Evolutionary conservation across 768 basidiomycete genomes (phyloP).

Genomic region (Xanthoconium purpureum): DNA sequence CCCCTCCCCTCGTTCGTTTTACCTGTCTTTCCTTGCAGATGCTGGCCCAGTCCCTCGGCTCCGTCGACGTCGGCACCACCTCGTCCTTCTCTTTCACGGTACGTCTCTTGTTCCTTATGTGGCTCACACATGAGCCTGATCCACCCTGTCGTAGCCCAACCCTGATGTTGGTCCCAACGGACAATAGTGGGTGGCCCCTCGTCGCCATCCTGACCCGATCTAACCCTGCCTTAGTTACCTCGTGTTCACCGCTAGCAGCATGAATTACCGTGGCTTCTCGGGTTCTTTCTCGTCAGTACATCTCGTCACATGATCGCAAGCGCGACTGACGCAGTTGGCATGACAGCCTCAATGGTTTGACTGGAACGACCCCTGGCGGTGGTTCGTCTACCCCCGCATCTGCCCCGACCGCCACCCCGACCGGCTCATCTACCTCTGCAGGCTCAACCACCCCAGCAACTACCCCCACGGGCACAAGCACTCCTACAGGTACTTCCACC

Average conservation of each 20-base stretch:
- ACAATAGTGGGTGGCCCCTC: constrained; percentile 46
- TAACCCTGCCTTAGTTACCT: constrained; percentile 48
- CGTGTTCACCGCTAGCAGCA: constrained; percentile 45
- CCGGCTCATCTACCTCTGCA: constrained; percentile 14
- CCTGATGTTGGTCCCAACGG: constrained; percentile 53
- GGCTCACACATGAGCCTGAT: background rate
- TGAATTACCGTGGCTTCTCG: constrained; percentile 44
- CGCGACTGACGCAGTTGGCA: constrained; percentile 2
- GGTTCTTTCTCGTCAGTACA: constrained; percentile 52
- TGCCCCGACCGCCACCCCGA: constrained; percentile 4
- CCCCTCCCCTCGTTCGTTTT: background rate
- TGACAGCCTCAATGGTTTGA: constrained; percentile 54
- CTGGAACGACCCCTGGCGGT: constrained; percentile 41
- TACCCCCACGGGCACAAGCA: background rate
- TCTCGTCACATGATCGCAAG: background rate
- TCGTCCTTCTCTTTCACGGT: constrained; percentile 59
- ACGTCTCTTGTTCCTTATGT: constrained; percentile 16
- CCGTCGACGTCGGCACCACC: constrained; percentile 49
- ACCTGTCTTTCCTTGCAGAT: constrained; percentile 32
- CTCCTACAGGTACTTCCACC: constrained; percentile 18
- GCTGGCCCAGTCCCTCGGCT: constrained; percentile 54
- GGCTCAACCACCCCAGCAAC: constrained; percentile 11
- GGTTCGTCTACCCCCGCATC: constrained; percentile 18
- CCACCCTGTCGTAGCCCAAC: constrained; percentile 41
- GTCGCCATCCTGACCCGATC: background rate